These are phyloP conservation scores for Mycena leptocephala DNA, from an alignment of 768 basidiomycete species.

Conservation along the genomic window DNA sequence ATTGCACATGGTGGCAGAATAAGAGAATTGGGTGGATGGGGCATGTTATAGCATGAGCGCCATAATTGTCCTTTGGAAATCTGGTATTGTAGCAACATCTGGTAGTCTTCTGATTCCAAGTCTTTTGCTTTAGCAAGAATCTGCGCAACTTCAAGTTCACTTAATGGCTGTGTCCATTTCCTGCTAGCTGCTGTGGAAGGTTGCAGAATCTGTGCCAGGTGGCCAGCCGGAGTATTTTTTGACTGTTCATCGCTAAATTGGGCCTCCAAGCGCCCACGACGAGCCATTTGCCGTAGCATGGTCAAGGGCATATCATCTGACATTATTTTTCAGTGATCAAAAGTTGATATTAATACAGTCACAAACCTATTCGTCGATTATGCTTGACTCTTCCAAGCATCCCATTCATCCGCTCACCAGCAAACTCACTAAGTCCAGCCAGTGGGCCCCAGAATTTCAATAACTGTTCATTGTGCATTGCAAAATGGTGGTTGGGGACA, in stretches of 20 bases:
- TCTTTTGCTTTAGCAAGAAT: conserved; percentile 25
- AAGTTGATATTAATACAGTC: background rate
- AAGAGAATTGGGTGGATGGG: conserved; percentile 19
- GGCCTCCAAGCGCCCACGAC: conserved; percentile 6
- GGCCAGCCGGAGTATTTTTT: background rate
- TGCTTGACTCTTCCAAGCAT: conserved; percentile 45
- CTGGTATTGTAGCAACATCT: conserved; percentile 36
- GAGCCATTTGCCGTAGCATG: conserved; percentile 26
- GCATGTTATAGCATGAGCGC: conserved; percentile 25
- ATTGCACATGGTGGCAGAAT: conserved; percentile 35
- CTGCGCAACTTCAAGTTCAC: conserved; percentile 17
- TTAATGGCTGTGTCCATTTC: background rate
- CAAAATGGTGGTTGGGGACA: conserved; percentile 53
- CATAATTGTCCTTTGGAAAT: conserved; percentile 30
- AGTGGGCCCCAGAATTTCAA: conserved; percentile 52
- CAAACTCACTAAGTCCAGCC: conserved; percentile 47
- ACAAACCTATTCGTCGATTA: conserved; percentile 39
- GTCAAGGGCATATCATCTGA: conserved; percentile 32
- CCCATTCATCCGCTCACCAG: conserved; percentile 47
- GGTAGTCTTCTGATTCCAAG: conserved; percentile 29
- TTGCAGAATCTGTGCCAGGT: conserved; percentile 14
- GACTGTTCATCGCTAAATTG: background rate
- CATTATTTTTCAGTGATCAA: background rate
- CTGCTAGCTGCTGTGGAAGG: background rate
- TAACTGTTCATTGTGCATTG: conserved; percentile 47